Base-by-base conservation (phyloP, 495 filamentous ascomycete genomes). In the Daldinia grandis region DNA sequence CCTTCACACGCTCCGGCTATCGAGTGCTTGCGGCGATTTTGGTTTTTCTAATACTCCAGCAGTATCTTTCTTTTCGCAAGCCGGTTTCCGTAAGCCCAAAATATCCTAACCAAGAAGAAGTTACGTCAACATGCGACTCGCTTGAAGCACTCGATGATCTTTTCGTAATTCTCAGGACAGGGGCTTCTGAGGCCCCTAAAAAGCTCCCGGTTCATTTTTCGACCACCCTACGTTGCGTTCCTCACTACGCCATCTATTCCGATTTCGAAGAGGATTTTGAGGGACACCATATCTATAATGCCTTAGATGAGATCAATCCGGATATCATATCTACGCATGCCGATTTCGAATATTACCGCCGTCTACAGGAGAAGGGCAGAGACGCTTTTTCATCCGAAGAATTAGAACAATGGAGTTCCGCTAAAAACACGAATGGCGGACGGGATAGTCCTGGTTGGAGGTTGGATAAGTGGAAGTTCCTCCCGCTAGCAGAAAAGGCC, bases 391-490 rank as follows among this genome's bases (percentile, higher is more conserved):
- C 71, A 0, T 33, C 59, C 19, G 63, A 74, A 30, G 76, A 76
- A 38, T 30, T 78, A 28, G 56, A 69, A 2, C 47, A 70, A 68
- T 78, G 74, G 76, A 55, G 68, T 4, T 47, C 68, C 15, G 74
- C 74, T 12, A 76, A 74, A 58, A 78, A 78, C 27, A 74, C 74
- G 14, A 74, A 71, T 8, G 56, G 64, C 8, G 75, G 75, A 9
- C 69, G 75, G 30, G 73, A 77, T 62, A 74, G 68, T 51, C 76
- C 74, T 27, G 74, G 74, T 7, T 91, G 88, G 88, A 83, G 78
- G 57, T 80, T 89, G 4, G 88, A 91, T 75, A 89, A 89, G 72
- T 91, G 86, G 83, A 91, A 90, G 74, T 90, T 90, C 74, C 80
- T 91, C 8, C 87, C 87, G 14, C 83, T 88, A 78, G 81, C 89